A percentile compares a stretch with the other conserved stretches of the same genome.
These are phyloP conservation scores for Cyberlindnera amylophila DNA, from an alignment of 805 yeast genomes.

Conservation along the genomic window DNA sequence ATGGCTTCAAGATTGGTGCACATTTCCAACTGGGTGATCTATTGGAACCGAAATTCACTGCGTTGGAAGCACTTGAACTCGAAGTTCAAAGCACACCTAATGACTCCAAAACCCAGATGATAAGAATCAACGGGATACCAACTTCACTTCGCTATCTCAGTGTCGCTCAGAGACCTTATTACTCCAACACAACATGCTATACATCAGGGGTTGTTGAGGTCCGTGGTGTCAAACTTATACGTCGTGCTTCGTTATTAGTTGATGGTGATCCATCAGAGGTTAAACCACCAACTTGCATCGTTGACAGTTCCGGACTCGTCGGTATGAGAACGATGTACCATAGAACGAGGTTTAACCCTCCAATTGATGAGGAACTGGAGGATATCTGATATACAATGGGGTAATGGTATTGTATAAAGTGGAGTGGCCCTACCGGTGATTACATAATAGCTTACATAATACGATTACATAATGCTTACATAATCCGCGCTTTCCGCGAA, in stretches of 20 bases:
- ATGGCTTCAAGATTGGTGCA: not conserved
- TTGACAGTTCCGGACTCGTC: not conserved
- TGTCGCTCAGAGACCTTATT: not conserved
- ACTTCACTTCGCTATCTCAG: not conserved
- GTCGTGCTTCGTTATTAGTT: not conserved
- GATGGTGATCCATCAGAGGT: no score
- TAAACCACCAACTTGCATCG: not conserved
- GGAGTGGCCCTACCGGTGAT: no score
- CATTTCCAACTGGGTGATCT: not conserved
- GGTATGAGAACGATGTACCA: not conserved
- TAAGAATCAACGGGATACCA: not conserved
- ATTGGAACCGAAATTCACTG: not conserved
- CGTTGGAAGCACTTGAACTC: not conserved
- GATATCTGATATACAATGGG: no score
- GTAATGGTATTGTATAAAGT: no score
- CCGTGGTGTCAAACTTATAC: not conserved
- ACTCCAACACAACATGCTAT: not conserved
- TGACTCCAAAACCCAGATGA: not conserved
- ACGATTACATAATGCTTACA: no score
- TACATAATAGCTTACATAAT: no score
- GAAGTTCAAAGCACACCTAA: not conserved
- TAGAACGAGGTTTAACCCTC: not conserved
- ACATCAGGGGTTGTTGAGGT: not conserved
- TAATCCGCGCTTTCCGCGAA: no score
- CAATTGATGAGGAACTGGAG: not conserved